Conservation (phyloP, 2,329 filamentous ascomycete genomes). For the Colletotrichum gigasporum region DNA sequence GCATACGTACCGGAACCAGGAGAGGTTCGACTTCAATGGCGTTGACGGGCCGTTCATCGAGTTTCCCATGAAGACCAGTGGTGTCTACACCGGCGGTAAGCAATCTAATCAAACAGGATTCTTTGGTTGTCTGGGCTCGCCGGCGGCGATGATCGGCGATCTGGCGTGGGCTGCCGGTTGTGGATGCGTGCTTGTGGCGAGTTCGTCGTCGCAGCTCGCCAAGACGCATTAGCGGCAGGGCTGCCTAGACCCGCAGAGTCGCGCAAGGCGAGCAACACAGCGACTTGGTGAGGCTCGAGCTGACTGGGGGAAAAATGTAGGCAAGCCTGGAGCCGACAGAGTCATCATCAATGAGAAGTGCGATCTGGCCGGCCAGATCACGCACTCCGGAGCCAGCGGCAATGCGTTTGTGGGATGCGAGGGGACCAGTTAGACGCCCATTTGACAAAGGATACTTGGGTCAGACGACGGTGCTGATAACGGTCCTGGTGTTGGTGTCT, state of each 20-base stretch:
- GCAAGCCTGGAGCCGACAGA: slow-evolving; percentile 73
- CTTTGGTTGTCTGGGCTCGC: neutral
- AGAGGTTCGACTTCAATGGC: slow-evolving; percentile 67
- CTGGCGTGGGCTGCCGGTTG: slow-evolving; percentile 1
- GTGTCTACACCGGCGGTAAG: slow-evolving; percentile 65
- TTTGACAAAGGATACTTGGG: neutral
- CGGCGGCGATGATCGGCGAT: slow-evolving; percentile 25
- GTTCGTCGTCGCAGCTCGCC: slow-evolving; percentile 5
- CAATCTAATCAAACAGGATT: neutral
- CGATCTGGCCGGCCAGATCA: slow-evolving; percentile 70
- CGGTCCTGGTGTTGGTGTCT: slow-evolving; percentile 9
- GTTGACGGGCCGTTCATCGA: slow-evolving; percentile 69
- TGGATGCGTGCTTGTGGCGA: slow-evolving; percentile 1
- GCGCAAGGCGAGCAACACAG: neutral
- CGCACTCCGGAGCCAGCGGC: slow-evolving; percentile 75
- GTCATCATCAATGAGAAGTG: slow-evolving; percentile 70
- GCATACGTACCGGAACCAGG: slow-evolving; percentile 69
- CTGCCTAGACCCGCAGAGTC: neutral
- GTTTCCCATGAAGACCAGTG: slow-evolving; percentile 65
- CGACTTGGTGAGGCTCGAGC: neutral
- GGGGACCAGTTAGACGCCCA: neutral
- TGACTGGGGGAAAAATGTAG: slow-evolving; percentile 40
- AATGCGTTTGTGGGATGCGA: slow-evolving; percentile 74
- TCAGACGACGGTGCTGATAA: neutral
- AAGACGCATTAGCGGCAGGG: slow-evolving; percentile 10